Percentiles rank a stretch among this genome's conserved stretches.
Conservation (phyloP, 164 flowering plant genomes). For the Vitis labrusca region DNA sequence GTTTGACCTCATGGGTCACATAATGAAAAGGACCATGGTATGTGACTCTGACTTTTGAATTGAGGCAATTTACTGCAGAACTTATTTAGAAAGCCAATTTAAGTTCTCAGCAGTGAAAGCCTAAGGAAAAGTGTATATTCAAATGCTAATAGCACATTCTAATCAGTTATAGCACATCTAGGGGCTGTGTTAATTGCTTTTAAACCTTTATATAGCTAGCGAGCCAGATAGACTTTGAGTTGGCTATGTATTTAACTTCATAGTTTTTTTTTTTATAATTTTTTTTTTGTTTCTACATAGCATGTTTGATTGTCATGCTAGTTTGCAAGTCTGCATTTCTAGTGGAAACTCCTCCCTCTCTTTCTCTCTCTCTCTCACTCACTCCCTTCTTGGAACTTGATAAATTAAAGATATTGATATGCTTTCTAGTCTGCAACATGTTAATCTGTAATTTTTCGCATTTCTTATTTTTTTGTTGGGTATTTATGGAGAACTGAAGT, state of each 20-base stretch:
- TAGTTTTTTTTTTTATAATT: background rate
- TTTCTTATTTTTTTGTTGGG: no score
- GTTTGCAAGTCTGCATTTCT: no score
- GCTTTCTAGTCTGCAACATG: background rate
- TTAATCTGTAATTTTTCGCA: background rate
- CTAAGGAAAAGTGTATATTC: background rate
- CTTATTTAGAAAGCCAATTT: background rate
- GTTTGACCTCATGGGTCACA: constrained; percentile 96
- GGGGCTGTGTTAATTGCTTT: background rate
- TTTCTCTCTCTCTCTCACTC: background rate
- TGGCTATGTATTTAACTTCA: background rate
- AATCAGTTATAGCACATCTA: background rate
- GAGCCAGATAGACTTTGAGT: background rate
- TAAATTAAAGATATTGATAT: background rate
- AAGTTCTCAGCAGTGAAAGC: background rate
- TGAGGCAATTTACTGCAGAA: no score
- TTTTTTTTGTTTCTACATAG: background rate
- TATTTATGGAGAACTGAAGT: no score
- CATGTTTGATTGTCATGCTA: background rate
- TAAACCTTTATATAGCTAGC: background rate
- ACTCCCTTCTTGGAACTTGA: background rate
- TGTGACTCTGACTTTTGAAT: background rate
- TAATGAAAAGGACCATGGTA: constrained; percentile 93
- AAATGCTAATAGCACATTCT: background rate
- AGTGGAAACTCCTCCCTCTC: background rate